Percentiles rank a stretch among this genome's conserved stretches.
These are phyloP conservation scores for Voacanga thouarsii DNA, from an alignment of 257 asterid genomes.

Conservation along the genomic window DNA sequence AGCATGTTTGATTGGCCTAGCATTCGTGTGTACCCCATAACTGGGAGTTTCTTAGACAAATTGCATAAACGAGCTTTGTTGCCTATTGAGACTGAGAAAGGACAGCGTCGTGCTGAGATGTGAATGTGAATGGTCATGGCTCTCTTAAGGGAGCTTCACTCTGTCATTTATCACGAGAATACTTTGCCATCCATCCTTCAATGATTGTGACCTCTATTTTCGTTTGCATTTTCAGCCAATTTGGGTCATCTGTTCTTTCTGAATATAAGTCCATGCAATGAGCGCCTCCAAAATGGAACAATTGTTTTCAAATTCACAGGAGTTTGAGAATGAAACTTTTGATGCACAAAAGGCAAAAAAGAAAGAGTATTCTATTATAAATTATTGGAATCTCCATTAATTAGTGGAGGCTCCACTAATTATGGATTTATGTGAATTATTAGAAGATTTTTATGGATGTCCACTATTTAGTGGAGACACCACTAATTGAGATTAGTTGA, in stretches of 20 bases:
- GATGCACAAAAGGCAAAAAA: background rate
- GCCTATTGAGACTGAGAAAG: background rate
- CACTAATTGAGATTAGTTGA: too few relatives aligned
- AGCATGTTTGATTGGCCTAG: too few relatives aligned
- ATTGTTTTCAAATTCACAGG: background rate
- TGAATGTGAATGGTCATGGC: background rate
- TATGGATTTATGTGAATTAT: too few relatives aligned
- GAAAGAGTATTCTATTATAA: too few relatives aligned
- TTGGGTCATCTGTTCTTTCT: conserved; percentile 40
- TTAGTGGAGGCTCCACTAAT: too few relatives aligned
- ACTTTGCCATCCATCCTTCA: conserved; percentile 28
- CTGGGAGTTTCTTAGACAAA: background rate
- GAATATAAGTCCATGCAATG: conserved; percentile 55
- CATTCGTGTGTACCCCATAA: too few relatives aligned
- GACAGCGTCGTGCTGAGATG: background rate
- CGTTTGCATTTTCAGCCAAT: conserved; percentile 52
- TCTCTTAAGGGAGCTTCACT: background rate
- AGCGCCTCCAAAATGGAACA: conserved; percentile 38
- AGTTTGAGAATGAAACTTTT: background rate
- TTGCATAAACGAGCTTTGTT: background rate
- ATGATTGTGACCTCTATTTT: conserved; percentile 37
- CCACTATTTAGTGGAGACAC: too few relatives aligned
- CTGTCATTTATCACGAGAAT: conserved; percentile 7
- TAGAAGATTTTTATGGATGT: too few relatives aligned
- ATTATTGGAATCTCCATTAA: too few relatives aligned